A percentile compares a stretch with the other conserved stretches of the same genome.
These are phyloP conservation scores for Diaporthe australafricana DNA, from an alignment of 2,329 filamentous ascomycete genomes.

Conservation along the genomic window DNA sequence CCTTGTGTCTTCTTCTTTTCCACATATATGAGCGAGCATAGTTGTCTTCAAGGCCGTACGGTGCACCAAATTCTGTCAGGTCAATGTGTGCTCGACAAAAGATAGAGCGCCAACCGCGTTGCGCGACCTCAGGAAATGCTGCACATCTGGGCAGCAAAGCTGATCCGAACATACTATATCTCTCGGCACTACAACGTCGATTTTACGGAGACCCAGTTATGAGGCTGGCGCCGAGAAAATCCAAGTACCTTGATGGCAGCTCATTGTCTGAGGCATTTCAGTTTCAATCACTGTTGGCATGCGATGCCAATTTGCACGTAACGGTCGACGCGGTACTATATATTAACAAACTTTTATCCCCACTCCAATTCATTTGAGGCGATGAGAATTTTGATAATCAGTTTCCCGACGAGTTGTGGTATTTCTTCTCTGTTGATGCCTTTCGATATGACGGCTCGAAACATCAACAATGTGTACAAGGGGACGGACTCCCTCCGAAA, in stretches of 20 bases:
- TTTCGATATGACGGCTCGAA: background rate
- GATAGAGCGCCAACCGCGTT: too few relatives aligned
- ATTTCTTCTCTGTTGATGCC: too few relatives aligned
- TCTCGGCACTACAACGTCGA: conserved; percentile 4
- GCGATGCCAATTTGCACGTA: too few relatives aligned
- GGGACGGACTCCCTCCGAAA: background rate
- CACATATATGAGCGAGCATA: too few relatives aligned
- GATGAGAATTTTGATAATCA: too few relatives aligned
- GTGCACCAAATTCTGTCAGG: too few relatives aligned
- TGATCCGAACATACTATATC: background rate
- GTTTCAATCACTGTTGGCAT: too few relatives aligned
- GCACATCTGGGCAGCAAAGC: background rate
- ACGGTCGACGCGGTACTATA: too few relatives aligned
- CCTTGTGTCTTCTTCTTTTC: too few relatives aligned
- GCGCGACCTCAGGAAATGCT: background rate
- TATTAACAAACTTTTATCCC: background rate
- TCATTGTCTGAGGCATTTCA: background rate
- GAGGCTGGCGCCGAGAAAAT: background rate
- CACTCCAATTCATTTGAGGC: too few relatives aligned
- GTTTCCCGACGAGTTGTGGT: too few relatives aligned
- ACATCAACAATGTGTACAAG: background rate
- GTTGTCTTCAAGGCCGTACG: too few relatives aligned
- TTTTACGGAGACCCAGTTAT: background rate
- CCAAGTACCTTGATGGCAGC: background rate
- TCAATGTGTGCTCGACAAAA: background rate